phyloP scores from a whole-genome alignment of 192 early-diverging fungal species.

The Podila horticola region DNA sequence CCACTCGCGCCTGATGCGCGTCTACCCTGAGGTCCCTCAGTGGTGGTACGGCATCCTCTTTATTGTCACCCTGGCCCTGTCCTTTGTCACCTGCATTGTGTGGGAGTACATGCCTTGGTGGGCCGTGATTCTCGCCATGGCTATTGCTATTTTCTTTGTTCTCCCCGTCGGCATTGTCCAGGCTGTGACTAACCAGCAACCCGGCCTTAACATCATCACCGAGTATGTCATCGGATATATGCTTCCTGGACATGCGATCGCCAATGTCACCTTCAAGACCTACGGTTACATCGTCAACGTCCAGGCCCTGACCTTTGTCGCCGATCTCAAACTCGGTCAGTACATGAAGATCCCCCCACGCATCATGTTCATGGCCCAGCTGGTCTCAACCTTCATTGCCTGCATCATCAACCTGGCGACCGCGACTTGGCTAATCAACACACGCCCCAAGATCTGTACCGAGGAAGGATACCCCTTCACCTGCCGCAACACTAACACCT shows the following conservation, averaged over 20 bases:
- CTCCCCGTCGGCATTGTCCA: slow-evolving; percentile 84
- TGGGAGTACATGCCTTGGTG: slow-evolving; percentile 77
- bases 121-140: slow-evolving; percentile 68
- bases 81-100: slow-evolving; percentile 53
- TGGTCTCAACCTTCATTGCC: slow-evolving; percentile 64
- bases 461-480: slow-evolving; percentile 48
- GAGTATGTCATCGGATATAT: slow-evolving; percentile 86
- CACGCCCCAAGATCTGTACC: slow-evolving; percentile 49
- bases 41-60: slow-evolving; percentile 63
- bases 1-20: slow-evolving; percentile 70
- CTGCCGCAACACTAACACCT: slow-evolving; percentile 56
- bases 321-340: slow-evolving; percentile 77
- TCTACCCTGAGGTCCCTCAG: slow-evolving; percentile 71
- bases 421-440: slow-evolving; percentile 52
- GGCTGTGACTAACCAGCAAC: slow-evolving; percentile 76
- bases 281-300: slow-evolving; percentile 77
- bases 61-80: slow-evolving; percentile 41
- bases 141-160: slow-evolving; percentile 67
- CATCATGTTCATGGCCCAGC: slow-evolving; percentile 65
- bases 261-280: slow-evolving; percentile 86
- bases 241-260: slow-evolving; percentile 79
- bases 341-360: slow-evolving; percentile 75
- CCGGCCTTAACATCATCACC: slow-evolving; percentile 84
- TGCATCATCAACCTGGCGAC: slow-evolving; percentile 59
- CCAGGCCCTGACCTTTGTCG: slow-evolving; percentile 74